Evolutionary conservation across 352 stramenopile genomes (phyloP).

Genomic region (Phytophthora agathidicida): DNA sequence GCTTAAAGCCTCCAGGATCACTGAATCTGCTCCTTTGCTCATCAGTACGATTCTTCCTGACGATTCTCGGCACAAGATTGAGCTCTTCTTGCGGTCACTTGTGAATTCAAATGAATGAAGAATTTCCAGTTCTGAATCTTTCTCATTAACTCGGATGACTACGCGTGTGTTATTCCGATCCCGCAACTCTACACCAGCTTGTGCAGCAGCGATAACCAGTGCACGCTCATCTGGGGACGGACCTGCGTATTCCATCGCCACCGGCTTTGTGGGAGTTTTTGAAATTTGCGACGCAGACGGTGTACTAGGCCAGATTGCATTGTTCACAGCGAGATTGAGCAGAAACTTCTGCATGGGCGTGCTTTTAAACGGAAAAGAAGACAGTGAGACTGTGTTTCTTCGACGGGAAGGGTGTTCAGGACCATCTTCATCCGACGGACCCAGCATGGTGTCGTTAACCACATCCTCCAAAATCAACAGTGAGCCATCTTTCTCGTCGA

Average conservation of each 20-base stretch:
- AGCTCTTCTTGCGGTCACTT: conserved; percentile 75
- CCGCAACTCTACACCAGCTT: conserved; percentile 49
- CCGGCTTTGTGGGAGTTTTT: not conserved
- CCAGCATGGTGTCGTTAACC: conserved; percentile 8
- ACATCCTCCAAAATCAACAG: conserved; percentile 33
- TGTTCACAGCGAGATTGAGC: conserved; percentile 67
- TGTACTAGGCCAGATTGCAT: conserved; percentile 48
- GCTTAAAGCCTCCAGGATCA: conserved; percentile 68
- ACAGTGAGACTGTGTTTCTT: conserved; percentile 6
- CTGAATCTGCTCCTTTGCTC: conserved; percentile 90
- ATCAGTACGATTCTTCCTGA: conserved; percentile 50
- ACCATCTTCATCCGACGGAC: conserved; percentile 3
- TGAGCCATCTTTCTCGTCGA: conserved; percentile 32
- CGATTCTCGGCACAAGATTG: conserved; percentile 48
- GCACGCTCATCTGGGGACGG: conserved; percentile 83
- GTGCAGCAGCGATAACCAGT: conserved; percentile 57
- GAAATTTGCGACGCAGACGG: not conserved
- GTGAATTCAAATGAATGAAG: conserved; percentile 70
- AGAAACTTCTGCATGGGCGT: conserved; percentile 46
- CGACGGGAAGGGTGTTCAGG: conserved; percentile 7
- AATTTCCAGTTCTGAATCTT: conserved; percentile 48
- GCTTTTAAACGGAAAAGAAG: conserved; percentile 14
- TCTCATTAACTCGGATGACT: conserved; percentile 30
- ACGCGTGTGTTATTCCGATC: conserved; percentile 39
- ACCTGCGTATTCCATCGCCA: conserved; percentile 64